Base-by-base conservation (phyloP, 768 basidiomycete genomes). In the Hortiboletus campestris region DNA sequence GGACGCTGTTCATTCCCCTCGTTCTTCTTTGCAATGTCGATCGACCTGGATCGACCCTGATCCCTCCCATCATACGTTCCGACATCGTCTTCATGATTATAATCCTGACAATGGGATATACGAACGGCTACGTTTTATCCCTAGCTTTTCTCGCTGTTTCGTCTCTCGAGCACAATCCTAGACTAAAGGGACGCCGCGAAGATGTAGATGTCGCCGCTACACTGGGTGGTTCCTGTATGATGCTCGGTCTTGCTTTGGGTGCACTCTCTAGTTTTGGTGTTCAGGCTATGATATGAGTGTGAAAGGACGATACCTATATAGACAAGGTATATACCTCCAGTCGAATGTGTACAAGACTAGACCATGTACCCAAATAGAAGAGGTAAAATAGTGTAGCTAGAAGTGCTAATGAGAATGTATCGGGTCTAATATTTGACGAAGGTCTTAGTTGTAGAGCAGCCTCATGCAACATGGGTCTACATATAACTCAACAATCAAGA, bases 121-220 rank as follows among this genome's bases (percentile, higher is more conserved):
- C 88, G 10, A 92, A 89, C 61, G 93, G 92, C 41, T 92, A 90
- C 64, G 72, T 93, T 22, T 82, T 84, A 9, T 88, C 86, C 55
- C 61, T 89, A 53, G 84, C 85, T 65, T 84, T 93, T 84, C 92
- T 95, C 75, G 76, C 88, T 32, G 89, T 87, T 8, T 83, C 92
- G 2, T 92, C 90, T 3, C 71, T 54, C 32, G 40, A 54, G 46
- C 32, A 48, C 28, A 54, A 54, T 20, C 53, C 53, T 7, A 38
- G 53, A 88, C 3, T 82, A 84, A 55, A 86, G 91, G 85, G 86
- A 2, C 75, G 81, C 46, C 76, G 77, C 49, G 86, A 89, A 56
- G 89, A 94, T 66, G 88, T 93, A n/a, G 91, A 94, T 63, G 80
- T 88, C 9, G 91, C 89, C 5, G 92, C 91, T 6, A 89, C 88